Conservation (phyloP, 441 rosid species). For the Rhodomyrtus psidioides region DNA sequence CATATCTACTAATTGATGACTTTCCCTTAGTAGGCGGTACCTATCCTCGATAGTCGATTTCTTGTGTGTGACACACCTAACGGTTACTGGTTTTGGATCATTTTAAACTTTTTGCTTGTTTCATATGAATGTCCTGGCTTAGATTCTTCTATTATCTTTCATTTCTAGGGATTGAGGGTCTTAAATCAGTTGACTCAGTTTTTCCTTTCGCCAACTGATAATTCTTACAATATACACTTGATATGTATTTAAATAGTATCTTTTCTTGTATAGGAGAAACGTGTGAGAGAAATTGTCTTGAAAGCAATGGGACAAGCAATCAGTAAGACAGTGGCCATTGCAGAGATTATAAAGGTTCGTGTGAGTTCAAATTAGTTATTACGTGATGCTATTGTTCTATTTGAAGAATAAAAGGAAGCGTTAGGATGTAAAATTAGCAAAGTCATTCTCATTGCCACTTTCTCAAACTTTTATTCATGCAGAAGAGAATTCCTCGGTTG, state of each 20-base stretch:
- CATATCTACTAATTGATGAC: neutral
- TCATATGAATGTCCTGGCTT: neutral
- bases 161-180: neutral
- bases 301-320: conserved; percentile 98
- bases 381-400: neutral
- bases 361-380: neutral
- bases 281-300: conserved; percentile 61
- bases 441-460: neutral
- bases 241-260: neutral
- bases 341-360: conserved; percentile 75
- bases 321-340: conserved; percentile 82
- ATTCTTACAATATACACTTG: neutral
- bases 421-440: neutral
- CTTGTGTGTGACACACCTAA: neutral
- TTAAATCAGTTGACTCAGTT: neutral
- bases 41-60: neutral
- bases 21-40: neutral
- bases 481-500: conserved; percentile 71
- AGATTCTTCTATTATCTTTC: neutral
- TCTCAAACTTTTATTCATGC: conserved; percentile 15
- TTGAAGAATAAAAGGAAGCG: neutral
- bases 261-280: conserved; percentile 46
- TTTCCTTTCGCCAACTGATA: neutral
- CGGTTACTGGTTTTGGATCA: neutral
- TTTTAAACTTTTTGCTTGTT: neutral